phyloP scores from a whole-genome alignment of 805 yeast species.

The Candida vartiovaarae region DNA sequence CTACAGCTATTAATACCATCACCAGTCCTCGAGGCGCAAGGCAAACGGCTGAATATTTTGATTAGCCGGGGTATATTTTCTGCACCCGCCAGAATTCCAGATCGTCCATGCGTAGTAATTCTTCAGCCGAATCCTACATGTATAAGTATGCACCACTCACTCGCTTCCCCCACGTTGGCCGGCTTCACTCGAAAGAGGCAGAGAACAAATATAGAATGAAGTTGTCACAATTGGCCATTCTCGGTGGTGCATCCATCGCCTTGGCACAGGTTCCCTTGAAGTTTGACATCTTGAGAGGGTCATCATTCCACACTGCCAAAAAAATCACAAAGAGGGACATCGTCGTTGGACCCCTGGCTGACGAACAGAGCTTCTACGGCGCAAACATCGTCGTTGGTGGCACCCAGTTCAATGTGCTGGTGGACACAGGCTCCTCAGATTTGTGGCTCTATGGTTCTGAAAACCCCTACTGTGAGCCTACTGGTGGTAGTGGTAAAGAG shows the following conservation, averaged over 20 bases:
- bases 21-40: too few species aligned
- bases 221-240: too few species aligned
- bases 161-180: too few species aligned
- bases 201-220: too few species aligned
- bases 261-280: conserved; percentile 33
- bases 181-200: too few species aligned
- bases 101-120: too few species aligned
- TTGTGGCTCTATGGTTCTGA: conserved; percentile 25
- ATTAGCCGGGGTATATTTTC: too few species aligned
- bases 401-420: conserved; percentile 22
- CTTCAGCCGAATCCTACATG: too few species aligned
- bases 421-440: conserved; percentile 31
- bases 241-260: conserved; percentile 15
- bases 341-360: background rate
- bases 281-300: conserved; percentile 3
- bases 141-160: too few species aligned
- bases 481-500: background rate
- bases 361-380: conserved; percentile 10
- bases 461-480: conserved; percentile 24
- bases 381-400: conserved; percentile 7
- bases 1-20: too few species aligned
- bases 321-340: conserved; percentile 1
- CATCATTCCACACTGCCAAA: background rate
- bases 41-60: too few species aligned
- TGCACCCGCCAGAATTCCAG: too few species aligned